phyloP scores from a whole-genome alignment of 139 green algal genomes.

The Chlorella sp. region DNA sequence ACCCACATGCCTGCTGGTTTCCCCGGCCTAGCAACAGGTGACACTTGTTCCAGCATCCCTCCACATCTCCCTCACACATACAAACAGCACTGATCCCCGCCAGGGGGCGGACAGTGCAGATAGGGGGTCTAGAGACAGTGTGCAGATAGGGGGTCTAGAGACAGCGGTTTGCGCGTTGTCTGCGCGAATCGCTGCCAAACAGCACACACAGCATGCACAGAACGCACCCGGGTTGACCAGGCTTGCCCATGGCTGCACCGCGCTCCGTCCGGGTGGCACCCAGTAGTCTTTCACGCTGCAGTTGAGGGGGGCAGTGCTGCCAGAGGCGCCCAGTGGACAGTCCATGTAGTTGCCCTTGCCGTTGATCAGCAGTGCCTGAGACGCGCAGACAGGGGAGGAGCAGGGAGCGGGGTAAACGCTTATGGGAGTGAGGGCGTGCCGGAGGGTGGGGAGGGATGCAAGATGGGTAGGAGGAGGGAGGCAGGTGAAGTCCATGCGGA shows the following conservation, averaged over 20 bases:
- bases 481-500: background rate
- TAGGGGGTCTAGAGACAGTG: too few relatives aligned
- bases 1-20: too few relatives aligned
- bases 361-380: conserved; percentile 65
- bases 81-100: too few relatives aligned
- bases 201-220: background rate
- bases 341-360: conserved; percentile 53
- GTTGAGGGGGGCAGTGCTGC: background rate
- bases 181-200: too few relatives aligned
- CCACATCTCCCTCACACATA: background rate
- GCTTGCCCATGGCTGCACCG: background rate
- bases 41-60: background rate
- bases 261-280: conserved; percentile 17
- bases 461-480: background rate
- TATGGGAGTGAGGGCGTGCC: background rate
- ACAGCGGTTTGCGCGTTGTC: too few relatives aligned
- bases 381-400: background rate
- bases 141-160: too few relatives aligned
- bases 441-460: background rate
- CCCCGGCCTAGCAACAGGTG: background rate
- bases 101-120: too few relatives aligned
- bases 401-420: background rate
- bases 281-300: conserved; percentile 19
- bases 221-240: conserved; percentile 28
- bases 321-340: conserved; percentile 38